Conservation (phyloP, 23 red algal genomes). For the Agarophyton chilense region DNA sequence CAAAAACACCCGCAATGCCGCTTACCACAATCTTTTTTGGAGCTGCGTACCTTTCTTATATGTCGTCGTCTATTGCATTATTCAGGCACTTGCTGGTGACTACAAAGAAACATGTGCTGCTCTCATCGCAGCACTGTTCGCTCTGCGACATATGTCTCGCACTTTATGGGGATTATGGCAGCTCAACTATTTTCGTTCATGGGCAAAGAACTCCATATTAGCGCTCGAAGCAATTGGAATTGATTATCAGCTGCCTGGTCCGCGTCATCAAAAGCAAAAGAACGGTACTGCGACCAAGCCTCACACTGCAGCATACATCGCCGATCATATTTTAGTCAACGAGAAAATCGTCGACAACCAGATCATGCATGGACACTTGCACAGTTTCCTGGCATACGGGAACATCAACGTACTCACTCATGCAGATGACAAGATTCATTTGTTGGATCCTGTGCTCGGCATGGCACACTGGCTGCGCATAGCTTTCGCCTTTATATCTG, state of each 20-base stretch:
- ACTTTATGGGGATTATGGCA: constrained; percentile 62
- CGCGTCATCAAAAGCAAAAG: not conserved
- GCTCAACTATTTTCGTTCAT: constrained; percentile 30
- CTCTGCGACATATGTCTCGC: constrained; percentile 24
- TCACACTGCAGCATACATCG: not conserved
- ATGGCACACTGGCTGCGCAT: not conserved
- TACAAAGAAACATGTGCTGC: constrained; percentile 53
- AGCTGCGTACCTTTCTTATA: constrained; percentile 20
- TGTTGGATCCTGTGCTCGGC: not conserved
- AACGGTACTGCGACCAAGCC: not conserved
- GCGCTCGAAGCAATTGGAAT: constrained; percentile 37
- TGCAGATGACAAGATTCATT: not conserved
- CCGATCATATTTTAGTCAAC: constrained; percentile 45
- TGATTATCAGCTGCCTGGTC: not conserved
- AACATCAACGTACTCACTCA: not conserved
- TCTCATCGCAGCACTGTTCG: constrained; percentile 23
- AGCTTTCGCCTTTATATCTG: not conserved
- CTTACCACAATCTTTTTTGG: constrained; percentile 16
- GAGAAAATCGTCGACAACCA: constrained; percentile 58
- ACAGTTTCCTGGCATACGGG: not conserved
- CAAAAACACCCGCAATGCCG: constrained; percentile 22
- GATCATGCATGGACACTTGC: constrained; percentile 36
- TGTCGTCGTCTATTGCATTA: constrained; percentile 19
- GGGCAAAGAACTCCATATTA: constrained; percentile 32
- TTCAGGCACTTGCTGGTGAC: constrained; percentile 31